Evolutionary conservation across 306 rosid genomes (phyloP).

Genomic region (Fragaria nilgerrensis): DNA sequence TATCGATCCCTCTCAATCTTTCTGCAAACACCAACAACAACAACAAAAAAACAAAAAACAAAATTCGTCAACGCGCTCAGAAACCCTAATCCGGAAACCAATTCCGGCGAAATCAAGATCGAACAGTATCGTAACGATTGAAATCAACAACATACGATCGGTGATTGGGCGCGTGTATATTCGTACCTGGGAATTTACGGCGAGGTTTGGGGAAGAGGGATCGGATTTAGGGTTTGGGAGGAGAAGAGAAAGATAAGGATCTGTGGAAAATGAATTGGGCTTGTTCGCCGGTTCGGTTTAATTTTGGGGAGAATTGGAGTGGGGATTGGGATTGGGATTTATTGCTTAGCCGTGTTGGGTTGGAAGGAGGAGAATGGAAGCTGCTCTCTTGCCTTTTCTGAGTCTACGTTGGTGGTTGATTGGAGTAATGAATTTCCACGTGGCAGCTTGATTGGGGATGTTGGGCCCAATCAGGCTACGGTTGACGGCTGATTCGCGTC

Average conservation of each 20-base stretch:
- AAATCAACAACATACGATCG: neutral
- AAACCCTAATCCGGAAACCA: slow-evolving; percentile 7
- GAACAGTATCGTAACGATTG: neutral
- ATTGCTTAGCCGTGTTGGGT: slow-evolving; percentile 35
- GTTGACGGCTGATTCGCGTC: too few relatives aligned
- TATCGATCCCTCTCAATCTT: slow-evolving; percentile 24
- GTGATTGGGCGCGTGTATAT: neutral
- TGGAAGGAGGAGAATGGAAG: slow-evolving; percentile 20
- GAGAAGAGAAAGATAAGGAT: slow-evolving; percentile 4
- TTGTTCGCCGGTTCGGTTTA: neutral
- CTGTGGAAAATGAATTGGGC: slow-evolving; percentile 4
- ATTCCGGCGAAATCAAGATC: neutral
- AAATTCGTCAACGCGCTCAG: slow-evolving; percentile 8
- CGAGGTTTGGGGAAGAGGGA: neutral
- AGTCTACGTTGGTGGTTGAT: neutral
- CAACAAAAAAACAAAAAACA: neutral
- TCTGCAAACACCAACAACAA: slow-evolving; percentile 22
- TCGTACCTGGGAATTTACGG: slow-evolving; percentile 15
- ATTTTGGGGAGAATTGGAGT: neutral
- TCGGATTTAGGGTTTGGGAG: slow-evolving; percentile 1
- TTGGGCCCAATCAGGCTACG: neutral
- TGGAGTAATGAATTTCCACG: slow-evolving; percentile 18
- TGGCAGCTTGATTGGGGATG: neutral
- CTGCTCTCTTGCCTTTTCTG: slow-evolving; percentile 10
- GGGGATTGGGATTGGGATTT: neutral